These are phyloP conservation scores for Cruciata laevipes DNA, from an alignment of 257 asterid species.

Conservation along the genomic window DNA sequence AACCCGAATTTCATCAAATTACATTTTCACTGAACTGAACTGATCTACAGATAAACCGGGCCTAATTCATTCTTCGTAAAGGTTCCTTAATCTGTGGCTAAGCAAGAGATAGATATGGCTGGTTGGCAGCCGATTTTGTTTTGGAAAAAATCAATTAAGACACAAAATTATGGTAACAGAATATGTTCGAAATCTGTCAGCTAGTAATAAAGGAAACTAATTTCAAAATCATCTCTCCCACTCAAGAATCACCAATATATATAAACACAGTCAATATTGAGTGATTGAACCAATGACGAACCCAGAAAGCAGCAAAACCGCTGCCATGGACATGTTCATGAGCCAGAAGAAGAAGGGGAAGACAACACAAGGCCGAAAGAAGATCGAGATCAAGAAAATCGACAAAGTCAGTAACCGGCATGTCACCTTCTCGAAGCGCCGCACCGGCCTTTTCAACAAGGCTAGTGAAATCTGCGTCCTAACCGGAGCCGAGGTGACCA, in stretches of 20 bases:
- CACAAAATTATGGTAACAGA: background rate
- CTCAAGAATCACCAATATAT: too few relatives aligned
- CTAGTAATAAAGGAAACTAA: background rate
- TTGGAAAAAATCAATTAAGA: too few relatives aligned
- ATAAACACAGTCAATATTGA: too few relatives aligned
- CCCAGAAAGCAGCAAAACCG: background rate
- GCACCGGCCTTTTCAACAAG: conserved; percentile 63
- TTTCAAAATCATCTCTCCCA: too few relatives aligned
- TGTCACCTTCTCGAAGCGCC: conserved; percentile 67
- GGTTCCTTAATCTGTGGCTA: too few relatives aligned
- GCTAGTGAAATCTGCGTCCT: conserved; percentile 68
- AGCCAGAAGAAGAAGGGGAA: conserved; percentile 1
- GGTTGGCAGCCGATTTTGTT: too few relatives aligned
- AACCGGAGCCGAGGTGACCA: conserved; percentile 39
- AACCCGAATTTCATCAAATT: too few relatives aligned
- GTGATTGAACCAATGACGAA: background rate
- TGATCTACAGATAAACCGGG: too few relatives aligned
- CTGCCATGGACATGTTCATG: background rate
- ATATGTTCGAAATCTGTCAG: background rate
- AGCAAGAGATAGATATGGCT: too few relatives aligned
- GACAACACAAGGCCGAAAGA: conserved; percentile 31
- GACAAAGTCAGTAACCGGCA: conserved; percentile 45
- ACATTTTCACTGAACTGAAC: too few relatives aligned
- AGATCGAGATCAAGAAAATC: conserved; percentile 33
- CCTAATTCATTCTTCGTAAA: too few relatives aligned